Base-by-base conservation (phyloP, 192 early-diverging fungal genomes). In the Spizellomyces sp. region DNA sequence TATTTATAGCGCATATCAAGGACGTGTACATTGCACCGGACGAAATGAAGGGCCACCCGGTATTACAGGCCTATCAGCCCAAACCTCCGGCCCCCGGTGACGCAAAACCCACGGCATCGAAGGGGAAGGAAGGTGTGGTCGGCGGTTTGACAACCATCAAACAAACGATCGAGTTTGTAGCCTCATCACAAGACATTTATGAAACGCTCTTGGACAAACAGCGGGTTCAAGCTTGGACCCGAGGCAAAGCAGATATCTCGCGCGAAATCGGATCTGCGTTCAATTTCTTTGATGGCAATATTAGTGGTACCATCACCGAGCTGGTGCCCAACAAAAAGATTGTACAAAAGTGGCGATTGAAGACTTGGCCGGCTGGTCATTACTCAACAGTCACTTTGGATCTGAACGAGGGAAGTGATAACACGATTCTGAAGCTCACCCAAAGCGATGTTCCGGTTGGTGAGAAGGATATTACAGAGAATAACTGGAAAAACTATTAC, bases 401-500 rank as follows among this genome's bases (percentile, higher is more conserved):
- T 8, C 84, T 98, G 48, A 85, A 90, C 47, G 88, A 96, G 73
- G 79, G 75, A 17, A 75, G 76, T 47, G 91, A 93, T 56, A 83
- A 76, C 14, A 91, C 90, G 0, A 82, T 72, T 19, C 74, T 98
- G 67, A 76, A 88, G 48, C 66, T 98, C 55, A 88, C 80, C 59
- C 96, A 98, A 79, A 85, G 81, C 9, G 90, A 90, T 6, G 92
- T 98, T 41, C 96, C 96, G 0, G 69, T 96, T 48, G 93, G 91
- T 43, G 92, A 96, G 77, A 92, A 92, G 79, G 92, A 93, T 4
- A 81, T 83, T n/a, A 93, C 91, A 43, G 85, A 86, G 69, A 80
- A 81, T 45, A 96, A 98, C 84, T 98, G 95, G 95, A 85, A 85
- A 48, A 85, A 86, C 62, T 98, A 94, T 81, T 98, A 96, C 84